Conservation (phyloP, 2,329 filamentous ascomycete genomes). For the Pyrenophora graminea region DNA sequence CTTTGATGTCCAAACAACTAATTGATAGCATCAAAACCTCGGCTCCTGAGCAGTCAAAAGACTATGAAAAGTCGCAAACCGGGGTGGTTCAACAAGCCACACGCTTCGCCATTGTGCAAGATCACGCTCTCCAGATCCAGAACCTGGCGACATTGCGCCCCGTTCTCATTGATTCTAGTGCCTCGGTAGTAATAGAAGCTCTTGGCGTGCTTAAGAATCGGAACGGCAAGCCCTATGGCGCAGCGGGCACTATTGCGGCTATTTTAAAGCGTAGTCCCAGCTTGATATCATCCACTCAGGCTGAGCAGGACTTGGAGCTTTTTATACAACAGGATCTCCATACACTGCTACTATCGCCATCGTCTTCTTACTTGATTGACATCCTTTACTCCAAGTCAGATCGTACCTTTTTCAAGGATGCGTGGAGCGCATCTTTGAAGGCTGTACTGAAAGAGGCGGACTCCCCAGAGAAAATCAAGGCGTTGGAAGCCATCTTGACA, state of each 20-base stretch:
- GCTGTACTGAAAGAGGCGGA: slow-evolving; percentile 31
- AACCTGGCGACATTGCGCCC: slow-evolving; percentile 12
- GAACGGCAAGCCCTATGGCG: slow-evolving; percentile 70
- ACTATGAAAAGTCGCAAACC: slow-evolving; percentile 73
- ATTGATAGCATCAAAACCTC: slow-evolving; percentile 71
- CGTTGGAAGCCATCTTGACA: slow-evolving; percentile 41
- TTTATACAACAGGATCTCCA: slow-evolving; percentile 63
- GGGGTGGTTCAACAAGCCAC: slow-evolving; percentile 67
- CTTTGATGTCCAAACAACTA: slow-evolving; percentile 63
- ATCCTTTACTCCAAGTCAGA: slow-evolving; percentile 60
- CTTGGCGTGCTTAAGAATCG: slow-evolving; percentile 56
- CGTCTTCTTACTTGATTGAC: slow-evolving; percentile 67
- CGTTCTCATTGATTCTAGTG: slow-evolving; percentile 42
- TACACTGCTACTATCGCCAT: slow-evolving; percentile 68
- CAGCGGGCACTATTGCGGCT: slow-evolving; percentile 61
- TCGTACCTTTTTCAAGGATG: slow-evolving; percentile 33
- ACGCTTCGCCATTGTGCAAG: slow-evolving; percentile 64
- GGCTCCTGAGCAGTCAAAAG: slow-evolving; percentile 78
- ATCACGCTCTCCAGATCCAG: slow-evolving; percentile 18
- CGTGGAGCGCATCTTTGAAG: slow-evolving; percentile 41
- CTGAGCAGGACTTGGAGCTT: slow-evolving; percentile 46
- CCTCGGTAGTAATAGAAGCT: slow-evolving; percentile 54
- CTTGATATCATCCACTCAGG: slow-evolving; percentile 47
- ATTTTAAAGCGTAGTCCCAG: slow-evolving; percentile 53
- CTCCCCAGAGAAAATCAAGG: slow-evolving; percentile 32